phyloP scores from a whole-genome alignment of 768 basidiomycete genomes.

The Paxillus involutus region DNA sequence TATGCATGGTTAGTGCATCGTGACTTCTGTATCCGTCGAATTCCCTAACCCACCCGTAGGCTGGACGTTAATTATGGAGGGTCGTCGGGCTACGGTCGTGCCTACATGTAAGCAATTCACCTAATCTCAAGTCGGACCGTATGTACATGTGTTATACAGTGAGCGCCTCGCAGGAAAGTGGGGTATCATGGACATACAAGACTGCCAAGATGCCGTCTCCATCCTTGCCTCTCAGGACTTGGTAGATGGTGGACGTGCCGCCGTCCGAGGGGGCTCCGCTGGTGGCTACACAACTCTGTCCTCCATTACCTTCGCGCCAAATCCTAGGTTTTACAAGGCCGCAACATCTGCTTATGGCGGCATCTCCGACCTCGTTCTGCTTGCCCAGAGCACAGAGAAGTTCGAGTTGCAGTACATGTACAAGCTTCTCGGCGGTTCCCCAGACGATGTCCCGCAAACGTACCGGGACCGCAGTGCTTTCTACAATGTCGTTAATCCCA shows the following conservation, averaged over 20 bases:
- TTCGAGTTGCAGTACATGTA: slow-evolving; percentile 58
- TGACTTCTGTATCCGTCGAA: not conserved
- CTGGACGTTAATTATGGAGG: slow-evolving; percentile 77
- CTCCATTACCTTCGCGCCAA: slow-evolving; percentile 46
- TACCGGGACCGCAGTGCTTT: slow-evolving; percentile 60
- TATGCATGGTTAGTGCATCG: slow-evolving; percentile 55
- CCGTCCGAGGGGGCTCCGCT: slow-evolving; percentile 40
- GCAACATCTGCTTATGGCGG: slow-evolving; percentile 60
- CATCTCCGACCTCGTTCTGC: slow-evolving; percentile 55
- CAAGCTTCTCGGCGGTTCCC: slow-evolving; percentile 57
- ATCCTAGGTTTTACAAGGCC: slow-evolving; percentile 57
- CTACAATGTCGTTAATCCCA: slow-evolving; percentile 43
- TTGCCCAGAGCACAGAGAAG: slow-evolving; percentile 66
- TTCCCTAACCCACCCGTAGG: slow-evolving; percentile 34
- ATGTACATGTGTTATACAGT: slow-evolving; percentile 15
- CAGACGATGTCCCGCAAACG: slow-evolving; percentile 46
- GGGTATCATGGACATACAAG: slow-evolving; percentile 69
- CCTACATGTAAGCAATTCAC: slow-evolving; percentile 46
- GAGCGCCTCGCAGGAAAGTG: slow-evolving; percentile 57
- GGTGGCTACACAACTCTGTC: slow-evolving; percentile 70
- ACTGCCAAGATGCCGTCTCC: slow-evolving; percentile 50
- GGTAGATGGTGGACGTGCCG: not conserved
- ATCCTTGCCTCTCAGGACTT: not conserved
- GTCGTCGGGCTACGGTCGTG: slow-evolving; percentile 68
- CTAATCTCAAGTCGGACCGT: not conserved